These are phyloP conservation scores for Furculomyces boomerangus DNA, from an alignment of 371 early-diverging fungal species.

Conservation along the genomic window DNA sequence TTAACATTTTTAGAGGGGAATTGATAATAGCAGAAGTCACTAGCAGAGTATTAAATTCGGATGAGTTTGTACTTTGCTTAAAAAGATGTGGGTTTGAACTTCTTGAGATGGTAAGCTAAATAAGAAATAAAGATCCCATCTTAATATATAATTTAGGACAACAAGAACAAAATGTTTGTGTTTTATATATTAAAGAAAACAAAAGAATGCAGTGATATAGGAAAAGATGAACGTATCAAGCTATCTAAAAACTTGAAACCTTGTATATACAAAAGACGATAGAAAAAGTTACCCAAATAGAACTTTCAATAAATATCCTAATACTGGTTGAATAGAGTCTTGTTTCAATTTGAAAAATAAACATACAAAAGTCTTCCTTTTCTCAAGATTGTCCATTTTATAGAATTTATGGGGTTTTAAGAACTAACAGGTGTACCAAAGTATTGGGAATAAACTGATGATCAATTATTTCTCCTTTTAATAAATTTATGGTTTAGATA, in stretches of 20 bases:
- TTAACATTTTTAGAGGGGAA: slow-evolving; percentile 38
- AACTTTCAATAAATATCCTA: too few relatives aligned
- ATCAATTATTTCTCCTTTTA: too few relatives aligned
- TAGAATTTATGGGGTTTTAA: too few relatives aligned
- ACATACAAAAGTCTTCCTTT: too few relatives aligned
- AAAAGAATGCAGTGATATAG: not conserved
- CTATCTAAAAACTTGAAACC: not conserved
- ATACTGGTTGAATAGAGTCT: too few relatives aligned
- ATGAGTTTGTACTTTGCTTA: slow-evolving; percentile 53
- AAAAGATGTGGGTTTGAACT: slow-evolving; percentile 56
- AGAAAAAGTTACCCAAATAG: too few relatives aligned
- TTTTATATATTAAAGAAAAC: not conserved
- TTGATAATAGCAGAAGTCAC: slow-evolving; percentile 88
- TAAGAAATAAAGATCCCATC: not conserved
- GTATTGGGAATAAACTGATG: too few relatives aligned
- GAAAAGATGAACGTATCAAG: not conserved
- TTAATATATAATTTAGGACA: slow-evolving; percentile 23
- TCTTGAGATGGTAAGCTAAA: slow-evolving; percentile 29
- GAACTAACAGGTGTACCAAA: too few relatives aligned
- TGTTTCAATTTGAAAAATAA: too few relatives aligned
- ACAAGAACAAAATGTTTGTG: slow-evolving; percentile 5
- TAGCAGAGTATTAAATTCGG: slow-evolving; percentile 65
- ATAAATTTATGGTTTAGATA: too few relatives aligned
- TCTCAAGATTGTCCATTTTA: too few relatives aligned
- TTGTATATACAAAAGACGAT: slow-evolving; percentile 1